These are phyloP conservation scores for Rhytidhysteron rufulum DNA, from an alignment of 2,329 filamentous ascomycete species.

Conservation along the genomic window DNA sequence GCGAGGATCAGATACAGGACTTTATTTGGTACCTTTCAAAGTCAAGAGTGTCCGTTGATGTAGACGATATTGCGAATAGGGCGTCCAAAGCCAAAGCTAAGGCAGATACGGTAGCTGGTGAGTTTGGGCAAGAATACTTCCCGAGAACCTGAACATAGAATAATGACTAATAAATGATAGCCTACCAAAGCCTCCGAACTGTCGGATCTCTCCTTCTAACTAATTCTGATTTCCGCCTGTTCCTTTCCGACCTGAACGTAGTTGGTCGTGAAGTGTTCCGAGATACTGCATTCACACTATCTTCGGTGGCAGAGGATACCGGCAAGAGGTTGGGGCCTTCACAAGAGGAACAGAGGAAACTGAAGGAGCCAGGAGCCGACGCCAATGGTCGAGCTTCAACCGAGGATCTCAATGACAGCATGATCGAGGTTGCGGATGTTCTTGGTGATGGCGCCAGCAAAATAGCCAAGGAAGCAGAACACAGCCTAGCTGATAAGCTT, in stretches of 20 bases:
- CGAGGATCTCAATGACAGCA: conserved; percentile 57
- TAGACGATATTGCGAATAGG: conserved; percentile 58
- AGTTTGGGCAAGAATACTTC: conserved; percentile 14
- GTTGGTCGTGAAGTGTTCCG: conserved; percentile 81
- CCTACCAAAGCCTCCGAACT: conserved; percentile 77
- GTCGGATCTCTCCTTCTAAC: conserved; percentile 80
- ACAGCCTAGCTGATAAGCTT: conserved; percentile 72
- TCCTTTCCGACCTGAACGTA: conserved; percentile 74
- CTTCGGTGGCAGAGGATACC: conserved; percentile 69
- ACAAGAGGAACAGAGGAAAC: conserved; percentile 52
- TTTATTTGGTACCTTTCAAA: conserved; percentile 81
- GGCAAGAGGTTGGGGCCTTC: conserved; percentile 71
- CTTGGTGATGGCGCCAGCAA: conserved; percentile 44
- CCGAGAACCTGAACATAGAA: not conserved
- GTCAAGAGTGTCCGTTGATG: conserved; percentile 66
- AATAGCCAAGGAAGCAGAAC: conserved; percentile 56
- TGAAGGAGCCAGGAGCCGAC: conserved; percentile 52
- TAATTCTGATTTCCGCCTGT: conserved; percentile 85
- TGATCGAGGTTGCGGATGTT: conserved; percentile 42
- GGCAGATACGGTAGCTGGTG: conserved; percentile 69
- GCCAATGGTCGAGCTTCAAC: conserved; percentile 50
- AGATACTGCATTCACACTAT: conserved; percentile 77
- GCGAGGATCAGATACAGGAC: conserved; percentile 81
- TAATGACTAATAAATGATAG: conserved; percentile 39
- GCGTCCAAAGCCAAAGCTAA: conserved; percentile 62